Evolutionary conservation across 225 moss, liverwort and hornwort genomes (phyloP).

Genomic region (Thuidium tamariscinum): DNA sequence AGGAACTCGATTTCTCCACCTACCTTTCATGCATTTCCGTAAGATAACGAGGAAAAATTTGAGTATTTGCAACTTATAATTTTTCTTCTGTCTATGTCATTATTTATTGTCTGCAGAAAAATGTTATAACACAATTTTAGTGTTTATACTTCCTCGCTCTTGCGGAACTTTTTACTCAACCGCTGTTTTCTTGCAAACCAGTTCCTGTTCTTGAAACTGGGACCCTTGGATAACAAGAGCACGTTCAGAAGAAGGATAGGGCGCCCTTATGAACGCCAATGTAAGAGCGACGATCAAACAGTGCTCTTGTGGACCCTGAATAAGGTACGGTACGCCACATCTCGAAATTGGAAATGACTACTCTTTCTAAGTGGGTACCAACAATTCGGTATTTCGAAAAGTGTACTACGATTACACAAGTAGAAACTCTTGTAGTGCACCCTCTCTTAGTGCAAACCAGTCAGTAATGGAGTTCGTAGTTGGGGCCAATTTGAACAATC

Average conservation of each 20-base stretch:
- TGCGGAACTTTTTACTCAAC: background rate
- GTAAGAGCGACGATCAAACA: slow-evolving; percentile 97
- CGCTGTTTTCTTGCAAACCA: slow-evolving; percentile 14
- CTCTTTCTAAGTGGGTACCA: background rate
- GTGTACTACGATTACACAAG: too few species aligned
- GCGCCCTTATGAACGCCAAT: slow-evolving; percentile 91
- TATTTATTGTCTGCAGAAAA: background rate
- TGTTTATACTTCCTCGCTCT: background rate
- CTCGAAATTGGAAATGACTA: background rate
- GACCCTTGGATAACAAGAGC: slow-evolving; percentile 82
- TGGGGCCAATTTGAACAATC: too few species aligned
- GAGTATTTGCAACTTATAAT: background rate
- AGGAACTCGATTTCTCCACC: background rate
- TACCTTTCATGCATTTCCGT: background rate
- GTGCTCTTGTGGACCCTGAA: slow-evolving; percentile 95
- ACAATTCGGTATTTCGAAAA: background rate
- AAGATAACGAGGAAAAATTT: background rate
- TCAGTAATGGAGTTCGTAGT: too few species aligned
- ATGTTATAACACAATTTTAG: background rate
- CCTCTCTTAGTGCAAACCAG: too few species aligned
- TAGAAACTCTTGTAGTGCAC: too few species aligned
- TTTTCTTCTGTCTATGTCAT: background rate
- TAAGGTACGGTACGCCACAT: slow-evolving; percentile 44
- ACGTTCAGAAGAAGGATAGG: slow-evolving; percentile 86
- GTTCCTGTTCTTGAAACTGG: slow-evolving; percentile 93